A percentile compares a stretch with the other conserved stretches of the same genome.
These are phyloP conservation scores for Trichoderma polysporum DNA, from an alignment of 2,329 filamentous ascomycete genomes.

Conservation along the genomic window DNA sequence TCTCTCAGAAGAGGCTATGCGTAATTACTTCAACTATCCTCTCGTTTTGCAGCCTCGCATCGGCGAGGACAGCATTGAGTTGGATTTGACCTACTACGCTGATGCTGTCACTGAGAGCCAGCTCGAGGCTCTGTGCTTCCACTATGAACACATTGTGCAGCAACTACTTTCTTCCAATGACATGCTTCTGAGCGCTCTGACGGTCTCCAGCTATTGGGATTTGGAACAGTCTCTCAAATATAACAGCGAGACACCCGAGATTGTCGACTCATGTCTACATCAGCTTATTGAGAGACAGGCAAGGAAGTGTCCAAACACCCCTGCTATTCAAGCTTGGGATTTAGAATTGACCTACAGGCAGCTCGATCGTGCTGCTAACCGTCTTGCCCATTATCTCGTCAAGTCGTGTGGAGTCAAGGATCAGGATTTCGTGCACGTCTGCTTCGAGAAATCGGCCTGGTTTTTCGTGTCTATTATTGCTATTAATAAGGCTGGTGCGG, in stretches of 20 bases:
- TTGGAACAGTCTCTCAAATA: background rate
- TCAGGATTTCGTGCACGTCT: conserved; percentile 27
- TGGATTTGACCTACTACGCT: conserved; percentile 21
- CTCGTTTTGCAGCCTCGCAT: conserved; percentile 23
- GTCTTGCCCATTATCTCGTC: conserved; percentile 17
- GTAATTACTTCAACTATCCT: conserved; percentile 25
- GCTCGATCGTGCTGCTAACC: conserved; percentile 11
- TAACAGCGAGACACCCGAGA: conserved; percentile 11
- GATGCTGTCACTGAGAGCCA: conserved; percentile 12
- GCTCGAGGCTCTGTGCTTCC: conserved; percentile 19
- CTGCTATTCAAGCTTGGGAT: conserved; percentile 23
- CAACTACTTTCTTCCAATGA: conserved; percentile 19
- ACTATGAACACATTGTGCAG: conserved; percentile 22
- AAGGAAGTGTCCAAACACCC: background rate
- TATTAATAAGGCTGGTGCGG: conserved; percentile 25
- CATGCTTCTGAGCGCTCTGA: conserved; percentile 1
- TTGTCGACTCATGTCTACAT: conserved; percentile 20
- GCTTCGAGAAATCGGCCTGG: conserved; percentile 33
- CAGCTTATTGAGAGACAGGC: conserved; percentile 18
- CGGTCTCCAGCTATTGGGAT: conserved; percentile 8
- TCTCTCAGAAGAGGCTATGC: conserved; percentile 19
- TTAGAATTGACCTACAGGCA: conserved; percentile 15
- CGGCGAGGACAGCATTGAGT: conserved; percentile 14
- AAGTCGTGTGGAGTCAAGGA: conserved; percentile 5
- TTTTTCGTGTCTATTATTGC: conserved; percentile 25